These are phyloP conservation scores for Mortierella sp. DNA, from an alignment of 371 early-diverging fungal species.

Conservation along the genomic window DNA sequence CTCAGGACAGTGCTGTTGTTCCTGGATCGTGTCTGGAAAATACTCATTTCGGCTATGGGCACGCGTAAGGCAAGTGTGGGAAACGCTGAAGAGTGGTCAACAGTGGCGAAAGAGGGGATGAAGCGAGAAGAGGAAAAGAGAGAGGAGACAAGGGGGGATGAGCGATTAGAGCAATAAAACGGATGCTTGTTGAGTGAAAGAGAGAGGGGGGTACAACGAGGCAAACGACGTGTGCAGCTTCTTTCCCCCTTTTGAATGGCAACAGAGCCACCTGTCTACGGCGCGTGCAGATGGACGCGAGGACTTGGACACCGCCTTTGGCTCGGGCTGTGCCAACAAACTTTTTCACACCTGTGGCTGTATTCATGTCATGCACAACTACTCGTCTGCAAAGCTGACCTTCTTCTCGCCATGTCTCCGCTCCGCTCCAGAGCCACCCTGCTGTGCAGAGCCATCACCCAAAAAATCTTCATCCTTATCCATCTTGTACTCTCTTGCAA, in stretches of 20 bases:
- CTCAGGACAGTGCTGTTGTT: slow-evolving; percentile 26
- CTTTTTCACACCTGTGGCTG: too few relatives aligned
- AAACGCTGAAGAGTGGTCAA: not conserved
- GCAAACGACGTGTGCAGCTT: too few relatives aligned
- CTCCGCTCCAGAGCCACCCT: not conserved
- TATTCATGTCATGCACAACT: too few relatives aligned
- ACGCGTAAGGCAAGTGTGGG: not conserved
- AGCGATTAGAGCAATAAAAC: too few relatives aligned
- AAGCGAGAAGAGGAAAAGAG: not conserved
- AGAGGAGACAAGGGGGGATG: not conserved
- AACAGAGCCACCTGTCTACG: too few relatives aligned
- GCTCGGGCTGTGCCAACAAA: too few relatives aligned
- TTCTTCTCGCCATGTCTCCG: slow-evolving; percentile 10
- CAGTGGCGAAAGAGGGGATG: not conserved
- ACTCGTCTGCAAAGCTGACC: slow-evolving; percentile 21
- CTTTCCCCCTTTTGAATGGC: too few relatives aligned
- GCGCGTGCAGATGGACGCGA: too few relatives aligned
- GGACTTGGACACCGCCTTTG: too few relatives aligned
- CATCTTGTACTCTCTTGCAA: slow-evolving; percentile 46
- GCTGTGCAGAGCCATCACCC: not conserved
- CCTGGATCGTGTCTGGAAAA: slow-evolving; percentile 46
- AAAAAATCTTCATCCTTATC: slow-evolving; percentile 4
- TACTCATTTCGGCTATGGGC: slow-evolving; percentile 11
- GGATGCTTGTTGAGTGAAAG: too few relatives aligned
- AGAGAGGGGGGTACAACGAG: too few relatives aligned